phyloP scores from a whole-genome alignment of 2,329 filamentous ascomycete species.

The Aspergillus aculeatus region DNA sequence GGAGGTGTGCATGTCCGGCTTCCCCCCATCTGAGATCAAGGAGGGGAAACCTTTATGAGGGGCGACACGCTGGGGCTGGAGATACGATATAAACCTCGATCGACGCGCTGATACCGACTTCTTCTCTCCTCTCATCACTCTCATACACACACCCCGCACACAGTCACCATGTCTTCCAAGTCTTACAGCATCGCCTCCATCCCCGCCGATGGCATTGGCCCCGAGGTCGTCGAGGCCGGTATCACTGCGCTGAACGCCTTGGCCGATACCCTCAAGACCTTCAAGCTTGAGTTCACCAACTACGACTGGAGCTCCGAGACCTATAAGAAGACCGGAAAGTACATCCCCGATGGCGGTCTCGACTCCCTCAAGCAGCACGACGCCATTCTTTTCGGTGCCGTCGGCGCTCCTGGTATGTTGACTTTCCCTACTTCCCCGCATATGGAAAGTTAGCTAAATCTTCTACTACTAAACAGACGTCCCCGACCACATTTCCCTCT shows the following conservation, averaged over 20 bases:
- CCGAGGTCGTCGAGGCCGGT: conserved; percentile 65
- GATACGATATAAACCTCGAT: background rate
- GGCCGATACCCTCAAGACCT: conserved; percentile 50
- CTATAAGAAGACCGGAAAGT: conserved; percentile 65
- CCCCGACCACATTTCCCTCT: conserved; percentile 66
- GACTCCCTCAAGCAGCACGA: conserved; percentile 59
- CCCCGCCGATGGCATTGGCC: conserved; percentile 68
- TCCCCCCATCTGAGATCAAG: background rate
- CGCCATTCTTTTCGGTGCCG: conserved; percentile 67
- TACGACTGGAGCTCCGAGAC: conserved; percentile 68
- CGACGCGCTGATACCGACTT: background rate
- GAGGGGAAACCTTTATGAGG: background rate
- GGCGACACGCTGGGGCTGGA: background rate
- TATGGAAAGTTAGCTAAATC: background rate
- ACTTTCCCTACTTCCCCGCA: background rate
- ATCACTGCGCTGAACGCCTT: conserved; percentile 58
- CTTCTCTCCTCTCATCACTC: background rate
- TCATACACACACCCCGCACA: background rate
- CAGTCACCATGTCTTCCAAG: conserved; percentile 11
- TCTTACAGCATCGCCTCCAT: conserved; percentile 61
- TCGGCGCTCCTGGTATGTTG: conserved; percentile 56
- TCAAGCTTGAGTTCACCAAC: conserved; percentile 60
- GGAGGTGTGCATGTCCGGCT: background rate
- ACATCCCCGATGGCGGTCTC: conserved; percentile 61
- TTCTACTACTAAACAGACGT: conserved; percentile 45